phyloP scores from a whole-genome alignment of 2,329 filamentous ascomycete species.

The Diaporthe ampelina region DNA sequence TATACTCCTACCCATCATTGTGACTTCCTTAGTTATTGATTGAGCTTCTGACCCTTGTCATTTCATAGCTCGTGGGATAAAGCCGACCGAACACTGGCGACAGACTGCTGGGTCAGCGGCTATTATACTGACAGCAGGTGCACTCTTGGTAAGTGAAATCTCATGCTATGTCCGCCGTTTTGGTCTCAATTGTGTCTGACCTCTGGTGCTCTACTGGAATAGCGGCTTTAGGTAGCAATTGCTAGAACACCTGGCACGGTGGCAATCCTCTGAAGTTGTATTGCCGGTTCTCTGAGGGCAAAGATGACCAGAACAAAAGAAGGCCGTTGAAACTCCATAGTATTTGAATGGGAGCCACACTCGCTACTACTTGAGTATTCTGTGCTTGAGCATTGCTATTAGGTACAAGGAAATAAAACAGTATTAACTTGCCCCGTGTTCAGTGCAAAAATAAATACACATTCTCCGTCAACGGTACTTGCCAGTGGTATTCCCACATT shows the following conservation, averaged over 20 bases:
- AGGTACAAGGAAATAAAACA: not conserved
- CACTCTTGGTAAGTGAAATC: not conserved
- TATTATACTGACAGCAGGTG: conserved; percentile 10
- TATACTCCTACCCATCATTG: not conserved
- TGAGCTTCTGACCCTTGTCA: not conserved
- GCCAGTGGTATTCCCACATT: no score
- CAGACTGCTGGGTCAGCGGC: conserved; percentile 17
- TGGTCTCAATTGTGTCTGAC: not conserved
- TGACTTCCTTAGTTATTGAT: not conserved
- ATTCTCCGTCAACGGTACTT: no score
- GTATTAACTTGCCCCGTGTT: not conserved
- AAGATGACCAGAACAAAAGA: no score
- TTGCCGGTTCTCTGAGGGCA: accelerated
- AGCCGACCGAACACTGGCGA: conserved; percentile 2
- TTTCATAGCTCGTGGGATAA: conserved; percentile 8
- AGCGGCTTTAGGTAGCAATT: not conserved
- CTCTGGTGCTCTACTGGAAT: not conserved
- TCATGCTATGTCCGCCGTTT: no score
- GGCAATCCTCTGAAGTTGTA: not conserved
- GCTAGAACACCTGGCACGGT: not conserved
- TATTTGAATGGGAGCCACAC: not conserved
- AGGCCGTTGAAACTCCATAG: no score
- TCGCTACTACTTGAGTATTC: not conserved
- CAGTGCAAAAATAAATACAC: no score
- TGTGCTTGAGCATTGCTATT: not conserved